These are phyloP conservation scores for Aureobasidium mangrovei DNA, from an alignment of 2,329 filamentous ascomycete genomes.

Conservation along the genomic window DNA sequence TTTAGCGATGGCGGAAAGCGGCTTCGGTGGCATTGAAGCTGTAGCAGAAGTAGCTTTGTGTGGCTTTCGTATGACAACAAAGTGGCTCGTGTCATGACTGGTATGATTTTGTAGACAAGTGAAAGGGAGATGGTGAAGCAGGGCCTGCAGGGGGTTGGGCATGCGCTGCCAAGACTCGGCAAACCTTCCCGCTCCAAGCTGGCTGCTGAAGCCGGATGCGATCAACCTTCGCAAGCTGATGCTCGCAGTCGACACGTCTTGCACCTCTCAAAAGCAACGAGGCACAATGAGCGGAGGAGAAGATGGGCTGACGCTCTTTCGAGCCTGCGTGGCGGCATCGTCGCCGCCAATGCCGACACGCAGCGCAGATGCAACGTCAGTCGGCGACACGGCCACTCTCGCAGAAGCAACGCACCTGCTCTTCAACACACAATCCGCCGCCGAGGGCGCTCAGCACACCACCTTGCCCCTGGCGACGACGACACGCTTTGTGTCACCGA, in stretches of 20 bases:
- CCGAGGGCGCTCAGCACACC: constrained; percentile 46
- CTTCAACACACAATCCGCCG: constrained; percentile 25
- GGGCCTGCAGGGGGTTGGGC: too few relatives aligned
- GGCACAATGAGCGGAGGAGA: constrained; percentile 37
- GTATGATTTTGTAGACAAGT: too few relatives aligned
- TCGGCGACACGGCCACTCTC: constrained; percentile 54
- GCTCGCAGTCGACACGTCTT: not conserved
- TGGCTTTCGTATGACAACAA: too few relatives aligned
- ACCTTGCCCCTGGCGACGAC: constrained; percentile 41
- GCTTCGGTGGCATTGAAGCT: too few relatives aligned
- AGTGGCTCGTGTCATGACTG: too few relatives aligned
- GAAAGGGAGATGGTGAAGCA: too few relatives aligned
- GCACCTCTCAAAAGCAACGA: constrained; percentile 10
- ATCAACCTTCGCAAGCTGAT: not conserved
- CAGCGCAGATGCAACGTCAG: constrained; percentile 54
- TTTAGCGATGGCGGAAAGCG: not conserved
- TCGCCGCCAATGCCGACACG: constrained; percentile 65
- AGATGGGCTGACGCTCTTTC: constrained; percentile 72
- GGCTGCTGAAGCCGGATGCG: not conserved
- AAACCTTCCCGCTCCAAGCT: not conserved
- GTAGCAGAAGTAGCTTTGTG: too few relatives aligned
- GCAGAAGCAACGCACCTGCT: constrained; percentile 62
- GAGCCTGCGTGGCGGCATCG: constrained; percentile 67
- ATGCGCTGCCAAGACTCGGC: not conserved
- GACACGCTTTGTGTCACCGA: constrained; percentile 72